These are phyloP conservation scores for Hanseniaspora clermontiae DNA, from an alignment of 805 yeast genomes.

Conservation along the genomic window DNA sequence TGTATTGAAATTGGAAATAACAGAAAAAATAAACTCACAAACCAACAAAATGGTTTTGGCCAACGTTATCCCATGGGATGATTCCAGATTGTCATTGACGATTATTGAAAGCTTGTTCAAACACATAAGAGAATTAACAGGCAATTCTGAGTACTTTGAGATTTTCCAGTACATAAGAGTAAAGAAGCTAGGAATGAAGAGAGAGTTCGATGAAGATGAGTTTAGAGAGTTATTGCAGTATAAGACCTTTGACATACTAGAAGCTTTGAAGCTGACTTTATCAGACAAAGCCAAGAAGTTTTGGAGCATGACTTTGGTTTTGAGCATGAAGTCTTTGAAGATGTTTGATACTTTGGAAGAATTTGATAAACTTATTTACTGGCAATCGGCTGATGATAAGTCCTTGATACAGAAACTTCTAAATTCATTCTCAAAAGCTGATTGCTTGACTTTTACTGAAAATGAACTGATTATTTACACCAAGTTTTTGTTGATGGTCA, in stretches of 20 bases:
- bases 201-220: neutral
- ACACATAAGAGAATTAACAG: neutral
- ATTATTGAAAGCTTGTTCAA: conserved; percentile 6
- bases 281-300: neutral
- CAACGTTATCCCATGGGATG: conserved; percentile 8
- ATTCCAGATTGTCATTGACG: neutral
- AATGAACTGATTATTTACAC: conserved; percentile 13
- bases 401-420: neutral
- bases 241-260: neutral
- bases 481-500: neutral
- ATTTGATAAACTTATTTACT: conserved; percentile 1
- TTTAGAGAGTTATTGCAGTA: conserved; percentile 4
- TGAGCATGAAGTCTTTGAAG: conserved; percentile 3
- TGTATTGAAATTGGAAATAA: neutral
- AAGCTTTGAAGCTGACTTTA: conserved; percentile 1
- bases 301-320: neutral
- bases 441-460: neutral
- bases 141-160: neutral
- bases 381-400: neutral
- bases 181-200: conserved; percentile 5
- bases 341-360: neutral
- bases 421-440: neutral
- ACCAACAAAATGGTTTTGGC: neutral
- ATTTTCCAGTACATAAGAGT: conserved; percentile 8
- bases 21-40: neutral